Base-by-base conservation (phyloP, 176 grass and related monocot genomes). In the Musa troglodytarum region DNA sequence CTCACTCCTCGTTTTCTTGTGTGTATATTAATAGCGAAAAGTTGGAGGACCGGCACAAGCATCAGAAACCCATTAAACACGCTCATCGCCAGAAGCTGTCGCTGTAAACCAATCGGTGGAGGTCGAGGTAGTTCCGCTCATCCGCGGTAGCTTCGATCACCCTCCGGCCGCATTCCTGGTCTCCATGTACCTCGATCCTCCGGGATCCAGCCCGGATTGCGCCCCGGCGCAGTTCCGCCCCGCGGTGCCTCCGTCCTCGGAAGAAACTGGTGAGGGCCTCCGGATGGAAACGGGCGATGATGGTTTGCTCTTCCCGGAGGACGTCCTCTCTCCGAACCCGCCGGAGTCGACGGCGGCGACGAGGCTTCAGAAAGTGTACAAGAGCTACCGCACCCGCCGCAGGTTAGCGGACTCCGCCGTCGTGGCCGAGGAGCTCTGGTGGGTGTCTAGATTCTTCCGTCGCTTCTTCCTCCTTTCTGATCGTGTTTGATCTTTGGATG, bases 401-500 rank as follows among this genome's bases (percentile, higher is more conserved):
- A 86, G 80, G 88, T 80, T 99, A 63, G 96, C 96, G 52, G 91
- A 99, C 86, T 86, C 96, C 71, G 96, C 86, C 69, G 88, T 99
- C 84, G 86, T 99, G 81, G 91, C 88, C 68, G 96, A 99, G 81
- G 95, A 94, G 88, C 91, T 94, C 70, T 99, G 96, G 96, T 99
- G 75, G 14, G 67, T 50, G 22, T 79, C 29, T 49, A 78, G 71
- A 20, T 8, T 58, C 10, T 26, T 6, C 17, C 34, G 12, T 3
- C 16, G 21, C 7, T 64, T 34, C 34, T 59, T 16, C 61, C 13
- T 57, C 14, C 3, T 8, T 10, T 50, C 11, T 22, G 21, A 2
- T 74, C 1, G 34, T 43, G 34, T 43, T 28, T 56, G 11, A 19
- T 11, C 43, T 43, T 70, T 51, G 8, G 49, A 20, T 25, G 22